Evolutionary conservation across 1,284 basidiomycete species (phyloP).

Genomic region (Ustilago lituana): DNA sequence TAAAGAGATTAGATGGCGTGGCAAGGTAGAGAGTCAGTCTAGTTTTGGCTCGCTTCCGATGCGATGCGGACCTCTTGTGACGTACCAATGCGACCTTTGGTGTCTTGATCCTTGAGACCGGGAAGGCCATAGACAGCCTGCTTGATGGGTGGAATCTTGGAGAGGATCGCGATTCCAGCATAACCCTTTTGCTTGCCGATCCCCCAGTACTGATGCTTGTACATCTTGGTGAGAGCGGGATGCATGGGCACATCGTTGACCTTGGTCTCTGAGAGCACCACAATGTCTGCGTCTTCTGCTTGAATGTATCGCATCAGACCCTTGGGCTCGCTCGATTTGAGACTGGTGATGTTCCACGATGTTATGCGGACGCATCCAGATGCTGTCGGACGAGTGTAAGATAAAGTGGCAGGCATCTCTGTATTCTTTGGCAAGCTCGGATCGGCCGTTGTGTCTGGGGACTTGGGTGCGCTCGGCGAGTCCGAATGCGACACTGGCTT

Average conservation of each 20-base stretch:
- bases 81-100: conserved; percentile 53
- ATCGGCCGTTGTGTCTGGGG: conserved; percentile 31
- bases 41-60: background rate
- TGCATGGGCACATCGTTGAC: conserved; percentile 60
- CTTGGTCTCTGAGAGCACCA: conserved; percentile 64
- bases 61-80: background rate
- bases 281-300: conserved; percentile 63
- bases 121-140: conserved; percentile 74
- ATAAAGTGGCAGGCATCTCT: conserved; percentile 29
- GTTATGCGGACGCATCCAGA: conserved; percentile 45
- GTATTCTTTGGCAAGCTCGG: conserved; percentile 43
- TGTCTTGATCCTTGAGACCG: conserved; percentile 50
- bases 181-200: conserved; percentile 65
- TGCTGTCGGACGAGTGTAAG: conserved; percentile 19
- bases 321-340: conserved; percentile 59
- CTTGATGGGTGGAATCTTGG: conserved; percentile 77
- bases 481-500: conserved; percentile 32
- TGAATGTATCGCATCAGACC: conserved; percentile 62
- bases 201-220: conserved; percentile 64
- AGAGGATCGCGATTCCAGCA: conserved; percentile 83
- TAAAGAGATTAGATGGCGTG: conserved; percentile 66
- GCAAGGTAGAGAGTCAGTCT: background rate
- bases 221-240: conserved; percentile 48
- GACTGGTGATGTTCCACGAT: conserved; percentile 63
- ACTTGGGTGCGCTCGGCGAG: conserved; percentile 34